Evolutionary conservation across 805 yeast species (phyloP), one percentile per base, ranked within the genome.

Genomic region (Starmerella khaoyaiensis): DNA sequence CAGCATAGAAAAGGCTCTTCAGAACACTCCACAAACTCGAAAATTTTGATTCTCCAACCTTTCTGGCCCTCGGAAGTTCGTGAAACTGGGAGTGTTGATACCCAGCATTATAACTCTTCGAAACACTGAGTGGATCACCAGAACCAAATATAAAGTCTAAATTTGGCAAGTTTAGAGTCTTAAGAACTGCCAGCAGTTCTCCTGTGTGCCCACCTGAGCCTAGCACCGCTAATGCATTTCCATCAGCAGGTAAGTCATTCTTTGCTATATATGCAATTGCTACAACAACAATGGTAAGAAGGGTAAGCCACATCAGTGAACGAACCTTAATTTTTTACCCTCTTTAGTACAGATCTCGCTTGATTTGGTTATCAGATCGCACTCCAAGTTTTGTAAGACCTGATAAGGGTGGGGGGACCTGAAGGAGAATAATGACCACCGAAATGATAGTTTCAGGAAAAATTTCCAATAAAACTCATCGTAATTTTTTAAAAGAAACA

Each of bases 121-220:
- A 42, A 4, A 65, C 50, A 1, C 79, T 72, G 1, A 74, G 53
- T 7, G 59, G 41, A 47, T 76, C 82, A 9, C 68, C 75, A 0
- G 70, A 60, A 1, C 74, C 65, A 4, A 62, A 56, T 12, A 64
- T 59, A 55, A 63, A 64, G 10, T 21, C 16, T 18, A 48, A 25
- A 29, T 49, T 50, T 21, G 10, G 33, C 15, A 57, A 35, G 27
- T 58, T 49, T 26, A 69, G 60, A 5, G 56, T 54, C 4, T 54
- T 43, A 8, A 82, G 54, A 14, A 87, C 62, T 19, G 86, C 62
- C n/a, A 86, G 56, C 93, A 87, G 82, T 56, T 87, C 96, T 1
- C 95, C 96, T 0, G 96, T 84, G 52, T 84, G 97, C 2, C 96
- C 97, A 2, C 98, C 98, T 0, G 95, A 83, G 0, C 97, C 97